These are phyloP conservation scores for Didymella pinodella DNA, from an alignment of 2,329 filamentous ascomycete genomes.

Conservation along the genomic window DNA sequence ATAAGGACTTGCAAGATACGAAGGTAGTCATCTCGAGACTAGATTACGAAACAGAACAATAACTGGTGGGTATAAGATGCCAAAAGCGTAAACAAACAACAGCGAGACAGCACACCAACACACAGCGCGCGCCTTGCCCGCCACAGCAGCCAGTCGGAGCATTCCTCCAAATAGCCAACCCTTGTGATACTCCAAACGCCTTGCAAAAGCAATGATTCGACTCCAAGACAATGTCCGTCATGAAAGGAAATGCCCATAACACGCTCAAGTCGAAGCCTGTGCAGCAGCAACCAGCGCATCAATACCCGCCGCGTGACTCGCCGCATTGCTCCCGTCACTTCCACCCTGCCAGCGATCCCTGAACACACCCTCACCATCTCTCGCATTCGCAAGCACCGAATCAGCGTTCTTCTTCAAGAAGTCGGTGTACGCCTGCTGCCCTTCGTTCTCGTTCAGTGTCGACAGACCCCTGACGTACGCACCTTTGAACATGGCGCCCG, in stretches of 20 bases:
- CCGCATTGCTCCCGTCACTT: conserved; percentile 58
- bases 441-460: conserved; percentile 39
- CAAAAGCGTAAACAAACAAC: neutral
- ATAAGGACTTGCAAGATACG: neutral
- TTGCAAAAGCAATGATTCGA: conserved; percentile 4
- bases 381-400: conserved; percentile 40
- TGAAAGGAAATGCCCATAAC: neutral
- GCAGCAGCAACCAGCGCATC: conserved; percentile 67
- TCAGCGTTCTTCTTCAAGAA: conserved; percentile 49
- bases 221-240: conserved; percentile 5
- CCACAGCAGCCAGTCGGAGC: neutral
- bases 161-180: neutral
- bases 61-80: conserved; percentile 14
- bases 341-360: conserved; percentile 69
- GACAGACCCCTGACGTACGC: conserved; percentile 48
- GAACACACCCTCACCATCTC: conserved; percentile 55
- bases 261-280: conserved; percentile 11
- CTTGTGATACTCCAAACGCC: conserved; percentile 1
- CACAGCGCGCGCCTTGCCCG: neutral
- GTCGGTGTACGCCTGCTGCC: conserved; percentile 30
- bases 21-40: neutral
- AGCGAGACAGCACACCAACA: neutral
- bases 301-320: conserved; percentile 69
- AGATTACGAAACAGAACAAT: neutral
- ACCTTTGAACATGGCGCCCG: conserved; percentile 49